Evolutionary conservation across 257 asterid species (phyloP).

Genomic region (Solanum clarkiae): DNA sequence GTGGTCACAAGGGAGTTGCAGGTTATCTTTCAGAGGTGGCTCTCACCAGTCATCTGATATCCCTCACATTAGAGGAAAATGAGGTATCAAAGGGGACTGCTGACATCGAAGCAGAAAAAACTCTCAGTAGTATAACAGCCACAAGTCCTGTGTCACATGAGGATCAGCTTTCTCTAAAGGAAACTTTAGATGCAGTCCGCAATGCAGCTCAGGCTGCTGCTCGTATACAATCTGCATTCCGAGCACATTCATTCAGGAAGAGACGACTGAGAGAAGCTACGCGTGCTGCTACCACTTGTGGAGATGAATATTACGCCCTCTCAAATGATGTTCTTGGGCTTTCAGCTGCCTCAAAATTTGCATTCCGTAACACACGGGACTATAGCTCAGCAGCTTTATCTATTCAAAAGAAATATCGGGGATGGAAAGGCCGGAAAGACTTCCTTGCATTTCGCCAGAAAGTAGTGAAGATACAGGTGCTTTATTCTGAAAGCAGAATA

Average conservation of each 20-base stretch:
- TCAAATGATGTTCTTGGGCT: conserved; percentile 36
- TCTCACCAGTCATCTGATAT: conserved; percentile 71
- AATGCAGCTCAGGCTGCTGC: conserved; percentile 95
- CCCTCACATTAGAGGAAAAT: conserved; percentile 65
- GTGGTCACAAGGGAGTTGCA: conserved; percentile 86
- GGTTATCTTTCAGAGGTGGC: conserved; percentile 88
- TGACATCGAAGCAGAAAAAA: conserved; percentile 72
- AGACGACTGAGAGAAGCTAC: conserved; percentile 50
- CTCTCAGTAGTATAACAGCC: conserved; percentile 30
- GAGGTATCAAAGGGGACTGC: conserved; percentile 74
- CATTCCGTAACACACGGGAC: conserved; percentile 51
- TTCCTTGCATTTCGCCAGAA: conserved; percentile 76
- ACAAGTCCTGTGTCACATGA: conserved; percentile 23
- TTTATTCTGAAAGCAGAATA: background rate
- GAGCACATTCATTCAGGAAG: conserved; percentile 85
- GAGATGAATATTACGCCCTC: conserved; percentile 37
- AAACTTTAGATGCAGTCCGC: conserved; percentile 72
- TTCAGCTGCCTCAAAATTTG: conserved; percentile 53
- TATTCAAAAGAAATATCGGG: conserved; percentile 85
- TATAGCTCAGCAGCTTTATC: conserved; percentile 68
- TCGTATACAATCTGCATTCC: conserved; percentile 94
- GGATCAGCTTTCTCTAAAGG: conserved; percentile 63
- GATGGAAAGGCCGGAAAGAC: conserved; percentile 83
- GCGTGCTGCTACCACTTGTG: conserved; percentile 8
- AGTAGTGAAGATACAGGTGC: conserved; percentile 97